A percentile compares a stretch with the other conserved stretches of the same genome.
Evolutionary conservation across 352 stramenopile genomes (phyloP).

Genomic region (Phytopythium montanum): DNA sequence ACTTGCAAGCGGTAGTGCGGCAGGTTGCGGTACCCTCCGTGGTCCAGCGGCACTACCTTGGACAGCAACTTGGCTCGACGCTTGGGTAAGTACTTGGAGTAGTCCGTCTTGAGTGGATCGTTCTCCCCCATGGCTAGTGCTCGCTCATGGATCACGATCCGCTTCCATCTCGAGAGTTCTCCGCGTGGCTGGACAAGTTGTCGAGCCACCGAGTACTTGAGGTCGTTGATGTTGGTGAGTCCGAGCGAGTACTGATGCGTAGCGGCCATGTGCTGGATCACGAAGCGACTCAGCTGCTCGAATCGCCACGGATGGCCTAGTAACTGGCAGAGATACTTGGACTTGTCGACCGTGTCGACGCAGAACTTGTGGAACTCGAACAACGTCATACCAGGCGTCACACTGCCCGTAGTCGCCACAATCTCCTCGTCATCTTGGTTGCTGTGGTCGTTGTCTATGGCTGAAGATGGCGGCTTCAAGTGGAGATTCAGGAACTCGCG

Average conservation of each 20-base stretch:
- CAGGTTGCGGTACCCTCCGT: conserved; percentile 87
- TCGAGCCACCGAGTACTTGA: conserved; percentile 77
- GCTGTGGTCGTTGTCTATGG: conserved; percentile 5
- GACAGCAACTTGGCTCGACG: conserved; percentile 64
- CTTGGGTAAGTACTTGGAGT: conserved; percentile 88
- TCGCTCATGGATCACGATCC: conserved; percentile 81
- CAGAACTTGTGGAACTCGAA: conserved; percentile 79
- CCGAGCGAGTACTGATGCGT: conserved; percentile 88
- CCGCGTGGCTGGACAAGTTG: conserved; percentile 44
- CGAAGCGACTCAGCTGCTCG: conserved; percentile 75
- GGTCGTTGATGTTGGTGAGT: conserved; percentile 83
- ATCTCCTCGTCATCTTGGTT: background rate
- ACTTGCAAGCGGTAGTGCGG: conserved; percentile 72
- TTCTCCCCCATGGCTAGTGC: conserved; percentile 89
- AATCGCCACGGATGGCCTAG: conserved; percentile 69
- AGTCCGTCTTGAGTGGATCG: conserved; percentile 91
- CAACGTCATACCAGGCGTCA: conserved; percentile 56
- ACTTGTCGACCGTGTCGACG: conserved; percentile 40
- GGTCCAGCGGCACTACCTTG: conserved; percentile 85
- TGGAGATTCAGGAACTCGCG: conserved; percentile 62
- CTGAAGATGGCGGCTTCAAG: conserved; percentile 8
- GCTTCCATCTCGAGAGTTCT: conserved; percentile 62
- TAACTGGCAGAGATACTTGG: conserved; percentile 66
- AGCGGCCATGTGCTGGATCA: conserved; percentile 82
- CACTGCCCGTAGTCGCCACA: background rate